A percentile compares a stretch with the other conserved stretches of the same genome.
Evolutionary conservation across 2,329 filamentous ascomycete species (phyloP).

Genomic region (Albophoma yamanashiensis): DNA sequence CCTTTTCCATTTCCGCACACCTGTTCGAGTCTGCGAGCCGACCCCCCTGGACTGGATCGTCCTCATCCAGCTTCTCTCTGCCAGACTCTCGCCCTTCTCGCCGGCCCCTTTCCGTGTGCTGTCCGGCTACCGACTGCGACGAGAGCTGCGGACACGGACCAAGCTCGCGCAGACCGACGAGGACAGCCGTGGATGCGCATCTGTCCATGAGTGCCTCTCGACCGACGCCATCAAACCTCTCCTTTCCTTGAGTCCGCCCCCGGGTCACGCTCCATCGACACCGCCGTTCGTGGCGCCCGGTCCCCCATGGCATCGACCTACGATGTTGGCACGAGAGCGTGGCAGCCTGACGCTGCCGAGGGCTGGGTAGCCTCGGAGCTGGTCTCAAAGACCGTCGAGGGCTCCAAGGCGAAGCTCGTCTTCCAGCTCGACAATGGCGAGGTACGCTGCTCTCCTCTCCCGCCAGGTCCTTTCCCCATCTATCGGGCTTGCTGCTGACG

Average conservation of each 20-base stretch:
- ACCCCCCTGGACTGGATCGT: not conserved
- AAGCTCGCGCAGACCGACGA: not conserved
- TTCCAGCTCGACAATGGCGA: conserved; percentile 91
- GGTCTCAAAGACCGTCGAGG: conserved; percentile 70
- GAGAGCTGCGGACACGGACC: not conserved
- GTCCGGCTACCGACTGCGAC: not conserved
- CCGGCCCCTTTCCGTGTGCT: not conserved
- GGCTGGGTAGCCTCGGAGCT: conserved; percentile 98
- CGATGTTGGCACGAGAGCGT: conserved; percentile 93
- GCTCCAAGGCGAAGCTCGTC: conserved; percentile 75
- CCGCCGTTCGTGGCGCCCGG: conserved; percentile 3
- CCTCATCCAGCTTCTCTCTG: not conserved
- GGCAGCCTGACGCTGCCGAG: conserved; percentile 93
- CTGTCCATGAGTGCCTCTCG: conserved; percentile 19
- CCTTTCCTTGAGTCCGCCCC: conserved; percentile 1
- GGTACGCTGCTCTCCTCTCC: conserved; percentile 38
- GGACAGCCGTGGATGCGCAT: conserved; percentile 6
- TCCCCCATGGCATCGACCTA: conserved; percentile 78
- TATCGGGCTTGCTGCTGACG: conserved; percentile 2
- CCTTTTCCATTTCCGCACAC: not conserved
- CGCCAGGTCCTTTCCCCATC: not conserved
- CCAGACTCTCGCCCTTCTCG: not conserved
- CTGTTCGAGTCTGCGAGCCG: not conserved
- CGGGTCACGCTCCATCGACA: conserved; percentile 6
- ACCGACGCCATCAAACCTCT: conserved; percentile 4